Evolutionary conservation across 2,329 filamentous ascomycete species (phyloP).

Genomic region (Fusarium liriodendri): DNA sequence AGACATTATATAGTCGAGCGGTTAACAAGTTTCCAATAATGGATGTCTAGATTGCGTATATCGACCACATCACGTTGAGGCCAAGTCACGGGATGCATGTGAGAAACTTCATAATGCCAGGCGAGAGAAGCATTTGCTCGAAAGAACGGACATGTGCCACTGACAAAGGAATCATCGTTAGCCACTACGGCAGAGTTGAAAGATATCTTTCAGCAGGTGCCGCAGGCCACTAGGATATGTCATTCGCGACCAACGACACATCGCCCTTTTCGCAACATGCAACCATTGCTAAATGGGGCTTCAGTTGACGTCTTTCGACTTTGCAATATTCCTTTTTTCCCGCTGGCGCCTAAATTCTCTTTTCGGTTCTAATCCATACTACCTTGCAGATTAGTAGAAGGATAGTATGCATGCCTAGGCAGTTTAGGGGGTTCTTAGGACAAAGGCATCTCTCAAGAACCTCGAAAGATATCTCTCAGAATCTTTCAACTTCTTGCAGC

Average conservation of each 20-base stretch:
- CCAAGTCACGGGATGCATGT: neutral
- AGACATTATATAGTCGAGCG: neutral
- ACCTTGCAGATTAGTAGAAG: neutral
- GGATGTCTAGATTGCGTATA: too few species aligned
- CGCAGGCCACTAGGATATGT: too few species aligned
- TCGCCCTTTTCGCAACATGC: too few species aligned
- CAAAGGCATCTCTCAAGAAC: neutral
- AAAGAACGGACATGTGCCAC: neutral
- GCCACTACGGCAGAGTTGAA: neutral
- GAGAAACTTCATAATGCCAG: too few species aligned
- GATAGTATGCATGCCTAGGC: neutral
- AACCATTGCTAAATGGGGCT: too few species aligned
- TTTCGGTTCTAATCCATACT: too few species aligned
- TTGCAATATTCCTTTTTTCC: too few species aligned
- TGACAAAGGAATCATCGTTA: neutral
- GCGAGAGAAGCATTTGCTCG: neutral
- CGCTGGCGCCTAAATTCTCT: too few species aligned
- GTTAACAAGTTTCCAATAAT: neutral
- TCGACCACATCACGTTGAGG: neutral
- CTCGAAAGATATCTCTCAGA: neutral
- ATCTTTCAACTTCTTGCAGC: too few species aligned
- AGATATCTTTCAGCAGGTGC: neutral
- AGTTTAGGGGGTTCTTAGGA: neutral
- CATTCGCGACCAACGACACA: too few species aligned
- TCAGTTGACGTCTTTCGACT: too few species aligned